phyloP scores from a whole-genome alignment of 495 filamentous ascomycete genomes.

The Neurospora hispaniola region DNA sequence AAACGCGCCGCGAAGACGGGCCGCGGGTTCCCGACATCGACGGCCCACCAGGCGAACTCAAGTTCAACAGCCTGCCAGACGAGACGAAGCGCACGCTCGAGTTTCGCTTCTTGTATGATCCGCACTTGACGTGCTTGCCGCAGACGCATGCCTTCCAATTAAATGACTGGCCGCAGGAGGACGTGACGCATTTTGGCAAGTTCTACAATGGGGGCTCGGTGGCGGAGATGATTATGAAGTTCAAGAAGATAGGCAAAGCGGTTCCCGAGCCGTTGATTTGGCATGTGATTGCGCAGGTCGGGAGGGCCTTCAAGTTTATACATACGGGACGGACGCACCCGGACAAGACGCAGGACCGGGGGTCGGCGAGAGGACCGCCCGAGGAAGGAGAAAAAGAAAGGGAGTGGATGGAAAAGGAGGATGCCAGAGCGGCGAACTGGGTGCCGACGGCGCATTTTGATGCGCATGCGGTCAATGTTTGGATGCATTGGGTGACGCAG shows the following conservation, averaged over 20 bases:
- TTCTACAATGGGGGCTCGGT: conserved; percentile 13
- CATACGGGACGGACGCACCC: conserved; percentile 3
- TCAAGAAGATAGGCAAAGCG: fast-evolving
- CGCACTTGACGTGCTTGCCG: neutral
- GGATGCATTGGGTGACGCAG: conserved; percentile 8
- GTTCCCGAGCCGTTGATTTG: conserved; percentile 14
- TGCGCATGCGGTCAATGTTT: conserved; percentile 1
- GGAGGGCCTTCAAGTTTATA: conserved; percentile 2
- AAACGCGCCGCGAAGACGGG: too few species aligned
- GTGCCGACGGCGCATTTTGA: neutral
- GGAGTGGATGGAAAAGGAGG: neutral
- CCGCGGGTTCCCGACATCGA: neutral
- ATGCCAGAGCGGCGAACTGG: neutral
- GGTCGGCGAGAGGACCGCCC: neutral
- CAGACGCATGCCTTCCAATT: conserved; percentile 6
- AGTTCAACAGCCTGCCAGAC: neutral
- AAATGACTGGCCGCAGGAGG: neutral
- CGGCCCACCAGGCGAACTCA: neutral
- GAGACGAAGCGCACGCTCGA: fast-evolving
- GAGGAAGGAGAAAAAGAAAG: neutral
- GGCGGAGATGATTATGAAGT: neutral
- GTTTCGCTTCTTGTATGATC: neutral
- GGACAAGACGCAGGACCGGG: neutral
- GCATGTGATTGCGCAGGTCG: conserved; percentile 11
- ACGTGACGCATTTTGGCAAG: conserved; percentile 7